Percentiles rank a stretch among this genome's conserved stretches.
phyloP scores from a whole-genome alignment of 2,329 filamentous ascomycete genomes.

The Fusarium domesticum region DNA sequence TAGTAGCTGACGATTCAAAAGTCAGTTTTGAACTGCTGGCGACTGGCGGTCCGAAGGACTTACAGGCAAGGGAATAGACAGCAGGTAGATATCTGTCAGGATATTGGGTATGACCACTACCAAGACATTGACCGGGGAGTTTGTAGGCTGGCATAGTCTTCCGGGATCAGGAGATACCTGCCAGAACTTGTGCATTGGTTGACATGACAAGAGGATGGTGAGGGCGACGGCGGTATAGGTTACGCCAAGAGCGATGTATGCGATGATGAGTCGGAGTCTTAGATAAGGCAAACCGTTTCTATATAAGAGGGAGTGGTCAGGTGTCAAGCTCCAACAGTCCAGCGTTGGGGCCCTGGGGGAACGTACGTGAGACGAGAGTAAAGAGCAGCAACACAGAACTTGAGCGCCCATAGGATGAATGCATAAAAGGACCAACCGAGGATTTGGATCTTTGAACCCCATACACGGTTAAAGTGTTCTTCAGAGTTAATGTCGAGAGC shows the following conservation, averaged over 20 bases:
- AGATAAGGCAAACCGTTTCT: conserved; percentile 21
- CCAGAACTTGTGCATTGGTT: conserved; percentile 47
- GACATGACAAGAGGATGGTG: conserved; percentile 15
- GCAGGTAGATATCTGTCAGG: conserved; percentile 17
- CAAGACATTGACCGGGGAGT: conserved; percentile 20
- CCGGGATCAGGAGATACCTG: conserved; percentile 43
- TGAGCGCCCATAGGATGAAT: conserved; percentile 31
- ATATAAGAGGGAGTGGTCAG: neutral
- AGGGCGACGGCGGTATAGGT: conserved; percentile 15
- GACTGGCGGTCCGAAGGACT: neutral
- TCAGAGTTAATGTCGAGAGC: conserved; percentile 7
- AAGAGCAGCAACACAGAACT: conserved; percentile 29
- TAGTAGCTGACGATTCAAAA: conserved; percentile 11
- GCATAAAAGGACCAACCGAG: conserved; percentile 33
- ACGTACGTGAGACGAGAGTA: conserved; percentile 32
- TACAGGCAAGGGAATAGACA: conserved; percentile 20
- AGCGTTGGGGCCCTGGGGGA: neutral
- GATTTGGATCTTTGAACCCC: conserved; percentile 33
- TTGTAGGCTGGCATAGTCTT: conserved; percentile 16
- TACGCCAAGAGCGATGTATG: conserved; percentile 16
- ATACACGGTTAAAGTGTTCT: conserved; percentile 24
- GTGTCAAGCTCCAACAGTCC: too few relatives aligned
- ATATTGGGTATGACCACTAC: conserved; percentile 22
- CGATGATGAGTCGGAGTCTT: conserved; percentile 9
- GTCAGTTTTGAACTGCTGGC: neutral